These are phyloP conservation scores for Bruguiera parviflora DNA, from an alignment of 345 rosid genomes.

Conservation along the genomic window DNA sequence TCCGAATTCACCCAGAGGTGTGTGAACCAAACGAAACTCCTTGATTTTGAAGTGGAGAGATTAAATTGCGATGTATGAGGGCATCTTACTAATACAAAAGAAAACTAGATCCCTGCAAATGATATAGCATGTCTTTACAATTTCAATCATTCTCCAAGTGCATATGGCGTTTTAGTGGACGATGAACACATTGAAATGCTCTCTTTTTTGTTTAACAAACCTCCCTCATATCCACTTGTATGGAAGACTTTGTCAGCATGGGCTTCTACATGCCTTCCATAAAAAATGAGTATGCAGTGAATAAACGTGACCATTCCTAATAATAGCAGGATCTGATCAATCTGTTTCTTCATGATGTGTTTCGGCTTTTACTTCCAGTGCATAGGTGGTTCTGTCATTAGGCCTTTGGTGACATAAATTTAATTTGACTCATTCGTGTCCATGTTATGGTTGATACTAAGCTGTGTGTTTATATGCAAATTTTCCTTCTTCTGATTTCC, in stretches of 20 bases:
- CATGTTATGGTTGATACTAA: too few relatives aligned
- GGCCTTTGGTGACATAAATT: background rate
- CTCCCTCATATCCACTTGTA: background rate
- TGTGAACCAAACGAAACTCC: conserved; percentile 16
- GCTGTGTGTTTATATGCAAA: too few relatives aligned
- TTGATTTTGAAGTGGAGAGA: background rate
- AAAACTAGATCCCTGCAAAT: background rate
- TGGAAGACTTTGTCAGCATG: too few relatives aligned
- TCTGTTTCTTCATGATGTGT: background rate
- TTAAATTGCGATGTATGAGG: background rate
- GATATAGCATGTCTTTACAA: background rate
- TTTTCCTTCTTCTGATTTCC: too few relatives aligned
- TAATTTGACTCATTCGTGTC: too few relatives aligned
- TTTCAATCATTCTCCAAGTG: background rate
- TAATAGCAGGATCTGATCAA: background rate
- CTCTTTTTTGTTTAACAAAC: background rate
- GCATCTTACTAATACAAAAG: background rate
- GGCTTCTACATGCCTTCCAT: too few relatives aligned
- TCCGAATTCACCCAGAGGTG: conserved; percentile 75
- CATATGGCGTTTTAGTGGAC: background rate
- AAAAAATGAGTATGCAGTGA: background rate
- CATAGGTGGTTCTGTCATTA: background rate
- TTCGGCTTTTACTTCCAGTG: too few relatives aligned
- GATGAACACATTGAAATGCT: background rate
- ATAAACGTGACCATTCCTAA: background rate